Evolutionary conservation across 192 early-diverging fungal species (phyloP), one percentile per base, ranked within the genome.

Genomic region (Pilobolus umbonatus): DNA sequence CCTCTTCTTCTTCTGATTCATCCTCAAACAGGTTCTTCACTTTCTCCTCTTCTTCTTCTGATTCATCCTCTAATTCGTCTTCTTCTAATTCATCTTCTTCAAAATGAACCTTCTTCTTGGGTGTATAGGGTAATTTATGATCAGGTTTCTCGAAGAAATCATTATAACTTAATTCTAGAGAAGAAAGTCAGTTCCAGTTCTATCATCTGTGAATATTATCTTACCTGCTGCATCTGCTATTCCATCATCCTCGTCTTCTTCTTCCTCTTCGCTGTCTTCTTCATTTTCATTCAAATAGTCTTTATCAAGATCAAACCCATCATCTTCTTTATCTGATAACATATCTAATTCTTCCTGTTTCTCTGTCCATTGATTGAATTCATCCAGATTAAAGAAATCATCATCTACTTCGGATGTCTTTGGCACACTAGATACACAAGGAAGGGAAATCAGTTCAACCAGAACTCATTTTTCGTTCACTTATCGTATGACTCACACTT

Each of bases 321-420:
- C 78, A 12, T 81, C 49, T 61, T 79, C 78, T 38, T 55, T 69
- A 60, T 82, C 80, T 25, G 80, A 76, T 29, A 74, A 42, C 61
- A 79, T 80, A 22, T 81, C 80, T 26, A 75, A 68, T 25, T 78
- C 72, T 61, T 94, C 86, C 25, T 73, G 57, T 25, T 74, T 69
- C 67, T 92, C 88, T 17, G 86, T 84, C 61, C 76, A 69, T 52
- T 91, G 86, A 15, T 92, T 93, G 79, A 97, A 97, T 60, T 75
- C 69, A 28, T 92, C 89, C 79, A 96, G 81, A 56, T 96, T 89
- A 67, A 98, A 98, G 64, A 97, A 97, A 15, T 94, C 86, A 71
- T 98, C 94, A 63, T 96, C 94, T 0, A 98, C 72, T 46, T 85
- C 81, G 24, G 88, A 87, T 2, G 48, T 63, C 61, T 78, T 76